Conservation (phyloP, 257 asterid genomes). For the Solanum piurae region DNA sequence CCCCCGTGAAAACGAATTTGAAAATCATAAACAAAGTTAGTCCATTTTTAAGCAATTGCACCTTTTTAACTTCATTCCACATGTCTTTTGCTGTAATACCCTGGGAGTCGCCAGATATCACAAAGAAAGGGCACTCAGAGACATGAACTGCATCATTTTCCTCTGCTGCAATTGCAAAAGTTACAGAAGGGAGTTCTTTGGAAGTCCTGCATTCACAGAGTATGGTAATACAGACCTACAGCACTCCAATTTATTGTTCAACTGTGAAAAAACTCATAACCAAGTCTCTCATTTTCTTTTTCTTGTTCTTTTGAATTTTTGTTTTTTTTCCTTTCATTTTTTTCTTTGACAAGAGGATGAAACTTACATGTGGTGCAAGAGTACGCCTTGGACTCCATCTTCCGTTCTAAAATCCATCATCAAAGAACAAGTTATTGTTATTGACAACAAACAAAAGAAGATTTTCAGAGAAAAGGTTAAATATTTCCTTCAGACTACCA, state of each 20-base stretch:
- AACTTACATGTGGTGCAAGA: slow-evolving; percentile 88
- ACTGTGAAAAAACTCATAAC: not conserved
- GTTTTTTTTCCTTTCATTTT: not conserved
- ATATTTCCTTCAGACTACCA: not conserved
- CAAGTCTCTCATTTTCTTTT: not conserved
- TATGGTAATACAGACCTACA: not conserved
- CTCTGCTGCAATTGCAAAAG: slow-evolving; percentile 81
- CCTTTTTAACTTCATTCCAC: slow-evolving; percentile 97
- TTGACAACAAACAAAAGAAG: not conserved
- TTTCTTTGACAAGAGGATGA: not conserved
- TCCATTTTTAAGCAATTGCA: slow-evolving; percentile 5
- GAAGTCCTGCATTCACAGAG: slow-evolving; percentile 53
- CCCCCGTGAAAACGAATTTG: slow-evolving; percentile 3
- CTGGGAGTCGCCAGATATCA: slow-evolving; percentile 63
- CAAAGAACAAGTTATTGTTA: not conserved
- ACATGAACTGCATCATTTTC: slow-evolving; percentile 60
- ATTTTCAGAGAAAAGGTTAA: not conserved
- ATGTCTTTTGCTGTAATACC: slow-evolving; percentile 79
- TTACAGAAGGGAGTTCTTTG: slow-evolving; percentile 63
- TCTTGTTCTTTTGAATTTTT: not conserved
- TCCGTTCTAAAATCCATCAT: slow-evolving; percentile 34
- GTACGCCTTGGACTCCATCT: slow-evolving; percentile 64
- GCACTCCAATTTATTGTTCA: not conserved
- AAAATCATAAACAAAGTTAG: not conserved
- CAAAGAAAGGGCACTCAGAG: slow-evolving; percentile 84